phyloP scores from a whole-genome alignment of 192 early-diverging fungal genomes.

The Rhizophagus prolifer region DNA sequence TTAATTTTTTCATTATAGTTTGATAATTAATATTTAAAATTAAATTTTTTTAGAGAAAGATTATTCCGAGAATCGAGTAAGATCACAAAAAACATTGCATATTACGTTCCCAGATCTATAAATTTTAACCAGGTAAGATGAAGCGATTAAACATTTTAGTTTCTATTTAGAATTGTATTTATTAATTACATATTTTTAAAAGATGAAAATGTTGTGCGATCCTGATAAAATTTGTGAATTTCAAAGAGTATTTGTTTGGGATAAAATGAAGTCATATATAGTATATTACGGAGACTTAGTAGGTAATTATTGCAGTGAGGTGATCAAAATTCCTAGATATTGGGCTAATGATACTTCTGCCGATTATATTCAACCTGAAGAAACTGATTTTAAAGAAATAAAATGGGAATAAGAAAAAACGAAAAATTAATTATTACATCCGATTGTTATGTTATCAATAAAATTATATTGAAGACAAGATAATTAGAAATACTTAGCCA shows the following conservation, averaged over 20 bases:
- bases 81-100: slow-evolving; percentile 77
- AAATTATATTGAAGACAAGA: too few relatives aligned
- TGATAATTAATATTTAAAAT: slow-evolving; percentile 4
- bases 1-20: too few relatives aligned
- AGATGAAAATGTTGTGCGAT: slow-evolving; percentile 55
- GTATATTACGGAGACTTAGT: slow-evolving; percentile 81
- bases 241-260: slow-evolving; percentile 73
- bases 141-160: background rate
- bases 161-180: background rate
- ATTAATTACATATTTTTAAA: slow-evolving; percentile 8
- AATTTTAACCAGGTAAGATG: slow-evolving; percentile 58
- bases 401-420: too few relatives aligned
- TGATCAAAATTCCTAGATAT: too few relatives aligned
- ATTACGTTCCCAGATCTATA: slow-evolving; percentile 84
- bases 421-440: too few relatives aligned
- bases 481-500: too few relatives aligned
- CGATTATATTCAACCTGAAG: too few relatives aligned
- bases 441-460: too few relatives aligned
- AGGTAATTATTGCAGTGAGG: slow-evolving; percentile 4
- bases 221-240: slow-evolving; percentile 69
- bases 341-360: too few relatives aligned
- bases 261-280: slow-evolving; percentile 65
- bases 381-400: too few relatives aligned
- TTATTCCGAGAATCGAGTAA: slow-evolving; percentile 62
- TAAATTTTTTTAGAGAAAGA: slow-evolving; percentile 48